Conservation (phyloP, 192 early-diverging fungal genomes). For the Rhizophlyctis rosea region DNA sequence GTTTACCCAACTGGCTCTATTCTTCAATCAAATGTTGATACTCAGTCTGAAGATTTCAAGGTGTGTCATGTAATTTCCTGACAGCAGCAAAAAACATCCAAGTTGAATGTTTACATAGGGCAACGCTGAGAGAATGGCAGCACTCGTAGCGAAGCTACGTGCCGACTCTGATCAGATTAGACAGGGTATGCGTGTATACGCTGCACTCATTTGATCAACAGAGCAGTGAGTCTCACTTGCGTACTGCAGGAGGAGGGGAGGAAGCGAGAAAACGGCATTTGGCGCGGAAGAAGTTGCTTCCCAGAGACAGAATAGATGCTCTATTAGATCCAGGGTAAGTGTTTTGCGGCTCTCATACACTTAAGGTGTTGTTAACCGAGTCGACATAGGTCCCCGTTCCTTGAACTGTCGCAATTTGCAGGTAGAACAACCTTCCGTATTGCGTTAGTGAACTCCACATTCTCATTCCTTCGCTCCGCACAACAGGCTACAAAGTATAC, state of each 20-base stretch:
- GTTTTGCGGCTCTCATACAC: conserved; percentile 4
- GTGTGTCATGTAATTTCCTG: conserved; percentile 34
- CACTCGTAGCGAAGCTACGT: conserved; percentile 63
- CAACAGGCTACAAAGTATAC: conserved; percentile 73
- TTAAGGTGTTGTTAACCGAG: neutral
- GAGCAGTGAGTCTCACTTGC: neutral
- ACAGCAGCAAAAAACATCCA: neutral
- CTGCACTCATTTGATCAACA: conserved; percentile 1
- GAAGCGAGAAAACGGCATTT: conserved; percentile 81
- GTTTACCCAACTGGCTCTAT: conserved; percentile 54
- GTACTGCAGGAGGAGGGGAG: conserved; percentile 71
- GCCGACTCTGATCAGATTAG: conserved; percentile 66
- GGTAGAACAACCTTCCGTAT: conserved; percentile 9
- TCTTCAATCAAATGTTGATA: conserved; percentile 69
- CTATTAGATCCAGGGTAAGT: conserved; percentile 70
- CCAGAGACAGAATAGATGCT: conserved; percentile 82
- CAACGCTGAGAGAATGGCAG: conserved; percentile 67
- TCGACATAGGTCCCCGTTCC: conserved; percentile 74
- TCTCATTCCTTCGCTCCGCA: neutral
- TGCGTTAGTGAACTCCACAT: neutral
- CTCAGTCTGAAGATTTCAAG: conserved; percentile 67
- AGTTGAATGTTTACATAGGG: conserved; percentile 45
- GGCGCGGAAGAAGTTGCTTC: conserved; percentile 80
- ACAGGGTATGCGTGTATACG: conserved; percentile 52
- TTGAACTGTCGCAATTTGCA: conserved; percentile 93